phyloP scores from a whole-genome alignment of 1,284 basidiomycete genomes.

The Tilletia indica region DNA sequence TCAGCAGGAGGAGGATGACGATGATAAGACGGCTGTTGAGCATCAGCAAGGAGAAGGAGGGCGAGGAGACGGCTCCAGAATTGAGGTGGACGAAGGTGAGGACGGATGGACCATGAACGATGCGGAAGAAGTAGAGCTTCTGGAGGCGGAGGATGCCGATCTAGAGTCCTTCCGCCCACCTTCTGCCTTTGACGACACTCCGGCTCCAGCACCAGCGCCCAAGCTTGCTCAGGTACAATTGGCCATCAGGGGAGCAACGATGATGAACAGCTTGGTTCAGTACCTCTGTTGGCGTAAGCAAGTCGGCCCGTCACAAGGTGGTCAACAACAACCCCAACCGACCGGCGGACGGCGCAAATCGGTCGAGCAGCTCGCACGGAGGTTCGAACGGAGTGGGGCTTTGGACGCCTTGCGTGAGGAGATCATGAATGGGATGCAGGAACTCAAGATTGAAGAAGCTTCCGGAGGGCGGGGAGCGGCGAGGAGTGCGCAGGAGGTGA shows the following conservation, averaged over 20 bases:
- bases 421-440: background rate
- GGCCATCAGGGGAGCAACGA: conserved; percentile 10
- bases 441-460: background rate
- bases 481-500: background rate
- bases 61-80: background rate
- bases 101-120: background rate
- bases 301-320: no score
- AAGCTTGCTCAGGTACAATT: background rate
- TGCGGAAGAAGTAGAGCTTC: background rate
- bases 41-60: background rate
- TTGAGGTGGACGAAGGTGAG: background rate
- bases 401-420: background rate
- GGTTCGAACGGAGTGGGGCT: background rate
- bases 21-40: conserved; percentile 18
- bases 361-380: background rate
- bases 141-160: conserved; percentile 17
- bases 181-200: background rate
- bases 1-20: conserved; percentile 21
- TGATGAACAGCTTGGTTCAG: conserved; percentile 1
- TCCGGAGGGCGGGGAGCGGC: background rate
- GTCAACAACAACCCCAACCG: background rate
- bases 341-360: background rate
- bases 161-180: background rate
- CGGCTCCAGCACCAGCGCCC: background rate
- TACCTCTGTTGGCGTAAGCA: conserved; percentile 18